Percentiles rank a stretch among this genome's conserved stretches.
phyloP scores from a whole-genome alignment of 75 land plant genomes.

The Cunninghamia lanceolata region DNA sequence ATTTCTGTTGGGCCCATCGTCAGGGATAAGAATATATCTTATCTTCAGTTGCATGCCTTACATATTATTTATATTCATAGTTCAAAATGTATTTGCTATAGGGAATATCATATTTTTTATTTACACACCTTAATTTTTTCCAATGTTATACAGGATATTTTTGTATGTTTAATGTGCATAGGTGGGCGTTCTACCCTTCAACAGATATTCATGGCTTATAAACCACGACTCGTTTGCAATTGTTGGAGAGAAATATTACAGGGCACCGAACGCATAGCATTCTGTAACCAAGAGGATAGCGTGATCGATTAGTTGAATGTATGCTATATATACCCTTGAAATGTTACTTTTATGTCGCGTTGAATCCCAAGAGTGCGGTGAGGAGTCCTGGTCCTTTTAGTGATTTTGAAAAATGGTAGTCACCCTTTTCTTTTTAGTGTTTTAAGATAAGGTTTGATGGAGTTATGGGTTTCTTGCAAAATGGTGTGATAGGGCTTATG shows the following conservation, averaged over 20 bases:
- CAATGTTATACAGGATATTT: no score
- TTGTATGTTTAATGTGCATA: not conserved
- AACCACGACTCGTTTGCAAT: conserved; percentile 86
- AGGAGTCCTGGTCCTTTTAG: no score
- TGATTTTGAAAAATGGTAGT: conserved; percentile 60
- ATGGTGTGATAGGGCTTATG: conserved; percentile 76
- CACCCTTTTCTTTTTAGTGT: no score
- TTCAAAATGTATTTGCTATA: no score
- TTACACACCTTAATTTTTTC: no score
- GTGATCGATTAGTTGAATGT: conserved; percentile 78
- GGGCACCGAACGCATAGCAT: conserved; percentile 52
- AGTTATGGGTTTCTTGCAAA: conserved; percentile 30
- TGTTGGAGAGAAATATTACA: conserved; percentile 36
- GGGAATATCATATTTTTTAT: no score
- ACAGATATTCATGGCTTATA: conserved; percentile 80
- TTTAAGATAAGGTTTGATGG: no score
- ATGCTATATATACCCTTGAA: conserved; percentile 1
- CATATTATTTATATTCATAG: no score
- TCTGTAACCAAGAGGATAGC: conserved; percentile 70
- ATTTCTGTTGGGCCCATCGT: no score
- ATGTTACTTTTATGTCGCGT: not conserved
- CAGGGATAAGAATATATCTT: no score
- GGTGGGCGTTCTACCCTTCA: conserved; percentile 57
- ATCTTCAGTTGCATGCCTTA: no score
- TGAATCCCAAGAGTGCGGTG: not conserved